Conservation (phyloP, 2,329 filamentous ascomycete genomes). For the Paecilomyces formosus region DNA sequence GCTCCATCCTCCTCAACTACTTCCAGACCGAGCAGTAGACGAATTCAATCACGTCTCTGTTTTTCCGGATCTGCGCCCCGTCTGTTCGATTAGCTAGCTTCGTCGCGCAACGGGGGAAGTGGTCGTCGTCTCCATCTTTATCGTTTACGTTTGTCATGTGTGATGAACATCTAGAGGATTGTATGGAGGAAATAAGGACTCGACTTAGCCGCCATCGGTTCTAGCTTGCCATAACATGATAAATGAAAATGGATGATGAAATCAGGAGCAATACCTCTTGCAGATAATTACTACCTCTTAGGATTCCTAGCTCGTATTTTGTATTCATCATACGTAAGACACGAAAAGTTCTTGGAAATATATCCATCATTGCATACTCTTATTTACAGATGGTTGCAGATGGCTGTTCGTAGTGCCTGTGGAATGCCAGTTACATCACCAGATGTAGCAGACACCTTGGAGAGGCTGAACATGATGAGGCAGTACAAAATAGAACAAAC, state of each 20-base stretch:
- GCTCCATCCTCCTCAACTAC: constrained; percentile 99
- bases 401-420: not conserved
- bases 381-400: not conserved
- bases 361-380: not conserved
- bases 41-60: not conserved
- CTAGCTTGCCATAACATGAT: not conserved
- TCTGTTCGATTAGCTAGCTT: not conserved
- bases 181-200: not conserved
- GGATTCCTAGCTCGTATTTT: too few relatives aligned
- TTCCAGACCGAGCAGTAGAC: constrained; percentile 73
- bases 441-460: not conserved
- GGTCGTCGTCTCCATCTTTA: too few relatives aligned
- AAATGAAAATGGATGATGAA: not conserved
- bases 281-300: too few relatives aligned
- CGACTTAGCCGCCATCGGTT: not conserved
- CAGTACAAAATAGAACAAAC: not conserved
- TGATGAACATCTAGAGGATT: not conserved
- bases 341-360: not conserved
- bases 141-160: not conserved
- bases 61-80: not conserved
- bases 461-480: not conserved
- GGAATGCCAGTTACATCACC: not conserved
- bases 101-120: not conserved
- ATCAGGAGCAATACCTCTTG: not conserved
- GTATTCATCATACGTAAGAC: not conserved